Evolutionary conservation across 2,329 filamentous ascomycete species (phyloP).

Genomic region (Dothiorella sarmentorum): DNA sequence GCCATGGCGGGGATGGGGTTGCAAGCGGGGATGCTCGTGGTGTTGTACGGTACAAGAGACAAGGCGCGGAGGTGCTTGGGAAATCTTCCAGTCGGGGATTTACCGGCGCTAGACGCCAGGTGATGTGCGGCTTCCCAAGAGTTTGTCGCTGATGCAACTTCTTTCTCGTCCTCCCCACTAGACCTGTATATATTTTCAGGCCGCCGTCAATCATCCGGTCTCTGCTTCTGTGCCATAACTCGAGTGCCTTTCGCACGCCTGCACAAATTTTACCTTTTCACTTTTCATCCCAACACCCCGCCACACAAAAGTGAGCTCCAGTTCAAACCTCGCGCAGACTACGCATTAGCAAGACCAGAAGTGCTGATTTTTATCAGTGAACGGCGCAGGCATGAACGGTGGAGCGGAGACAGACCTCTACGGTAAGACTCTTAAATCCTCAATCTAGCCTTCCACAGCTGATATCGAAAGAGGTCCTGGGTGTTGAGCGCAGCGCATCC

Average conservation of each 20-base stretch:
- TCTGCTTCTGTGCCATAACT: background rate
- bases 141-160: slow-evolving; percentile 9
- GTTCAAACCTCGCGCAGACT: slow-evolving; percentile 20
- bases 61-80: slow-evolving; percentile 6
- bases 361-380: slow-evolving; percentile 23
- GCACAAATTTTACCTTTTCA: background rate
- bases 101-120: background rate
- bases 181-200: background rate
- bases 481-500: slow-evolving; percentile 66
- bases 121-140: background rate
- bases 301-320: slow-evolving; percentile 8
- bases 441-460: slow-evolving; percentile 21
- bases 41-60: background rate
- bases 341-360: background rate
- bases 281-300: background rate
- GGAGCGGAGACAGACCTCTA: slow-evolving; percentile 59
- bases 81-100: background rate
- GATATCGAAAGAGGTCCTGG: slow-evolving; percentile 66
- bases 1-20: slow-evolving; percentile 3
- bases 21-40: background rate
- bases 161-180: background rate
- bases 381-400: slow-evolving; percentile 43
- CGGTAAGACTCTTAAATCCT: slow-evolving; percentile 30
- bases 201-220: background rate
- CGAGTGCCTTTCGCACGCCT: background rate